Base-by-base conservation (phyloP, 179 eudicot species). In the Carnegiea gigantea region DNA sequence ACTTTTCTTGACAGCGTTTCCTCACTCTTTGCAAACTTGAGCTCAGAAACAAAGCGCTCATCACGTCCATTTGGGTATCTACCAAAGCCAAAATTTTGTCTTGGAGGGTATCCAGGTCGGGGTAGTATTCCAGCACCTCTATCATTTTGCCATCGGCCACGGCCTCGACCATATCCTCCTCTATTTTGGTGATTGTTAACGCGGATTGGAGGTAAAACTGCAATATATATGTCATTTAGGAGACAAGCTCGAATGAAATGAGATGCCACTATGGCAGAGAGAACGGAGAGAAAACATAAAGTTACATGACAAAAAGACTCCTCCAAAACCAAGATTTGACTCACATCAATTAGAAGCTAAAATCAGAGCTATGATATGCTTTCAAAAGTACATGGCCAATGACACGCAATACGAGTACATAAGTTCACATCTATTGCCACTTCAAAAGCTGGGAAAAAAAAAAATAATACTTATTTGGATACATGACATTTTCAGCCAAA, bases 71-170 rank as follows among this genome's bases (percentile, higher is more conserved):
- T 90, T 76, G 79, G 80, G 81, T 82, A 86, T 85, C 86, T 88
- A 44, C 89, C 89, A 78, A 85, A 93, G 70, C 92, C 92, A 83
- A 53, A 91, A 75, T 89, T 89, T 70, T 86, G 92, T 77, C 97
- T 87, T 59, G 90, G 95, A 75, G 92, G 90, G 86, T 87, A 88
- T 75, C 97, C 98, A 33, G 99, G 98, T 54, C 95, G 95, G 73
- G 98, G 98, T 85, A 97, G 93, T 76, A 97, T 86, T 77, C 99
- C 99, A 77, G 94, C 90, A 71, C 99, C 99, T 89, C 99, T 91
- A 85, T 93, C 93, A 81, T 97, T 93, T 83, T 91, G 95, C 95
- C 95, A 93, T 38, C 98, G 93, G 23, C 98, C 98, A 80, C 68
- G 68, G 30, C 68, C 68, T 62, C 94, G 91, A 28, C 95, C 96